Base-by-base conservation (phyloP, 352 stramenopile genomes). In the Plasmopara halstedii region DNA sequence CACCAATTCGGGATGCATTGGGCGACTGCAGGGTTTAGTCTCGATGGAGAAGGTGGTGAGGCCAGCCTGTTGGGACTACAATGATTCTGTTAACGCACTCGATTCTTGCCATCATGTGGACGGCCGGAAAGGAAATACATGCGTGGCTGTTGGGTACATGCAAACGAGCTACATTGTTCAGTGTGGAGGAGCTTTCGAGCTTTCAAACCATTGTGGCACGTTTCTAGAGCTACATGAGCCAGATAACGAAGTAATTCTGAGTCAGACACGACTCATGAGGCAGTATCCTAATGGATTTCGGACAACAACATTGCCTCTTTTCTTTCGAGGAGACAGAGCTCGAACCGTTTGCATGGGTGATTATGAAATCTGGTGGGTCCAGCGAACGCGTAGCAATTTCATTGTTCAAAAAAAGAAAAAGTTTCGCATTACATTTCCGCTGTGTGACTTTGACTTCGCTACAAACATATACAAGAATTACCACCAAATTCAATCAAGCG, bases 351-450 rank as follows among this genome's bases (percentile, higher is more conserved):
- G 80, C 47, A 60, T 58, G 17, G 78, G 80, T 3, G 62, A 67
- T 46, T 92, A 92, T 51, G 80, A 92, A 44, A 77, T 94, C 43
- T 94, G 83, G 82, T 94, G 83, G 83, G 83, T 92, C 6, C 67
- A 84, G 41, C 81, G 83, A 44, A 92, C 77, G 39, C 61, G 67
- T 6, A 87, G 82, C 47, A 88, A 86, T 45, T 82, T 83, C 44
- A 82, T 94, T 31, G 65, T 93, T 9, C 72, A 94, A 56, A 83
- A 85, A 52, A 81, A 72, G 40, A 94, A 94, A 49, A 73, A 63
- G 13, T 83, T 93, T 41, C 49, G 38, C 18, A 62, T 94, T 34
- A 58, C 64, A 4, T 54, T 57, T 0, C 83, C 83, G 7, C 55
- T 61, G 19, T 94, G 83, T 40, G 78, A 89, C 48, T 93, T 89